Evolutionary conservation across 129 eudicot species (phyloP).

Genomic region (Tagetes patula): DNA sequence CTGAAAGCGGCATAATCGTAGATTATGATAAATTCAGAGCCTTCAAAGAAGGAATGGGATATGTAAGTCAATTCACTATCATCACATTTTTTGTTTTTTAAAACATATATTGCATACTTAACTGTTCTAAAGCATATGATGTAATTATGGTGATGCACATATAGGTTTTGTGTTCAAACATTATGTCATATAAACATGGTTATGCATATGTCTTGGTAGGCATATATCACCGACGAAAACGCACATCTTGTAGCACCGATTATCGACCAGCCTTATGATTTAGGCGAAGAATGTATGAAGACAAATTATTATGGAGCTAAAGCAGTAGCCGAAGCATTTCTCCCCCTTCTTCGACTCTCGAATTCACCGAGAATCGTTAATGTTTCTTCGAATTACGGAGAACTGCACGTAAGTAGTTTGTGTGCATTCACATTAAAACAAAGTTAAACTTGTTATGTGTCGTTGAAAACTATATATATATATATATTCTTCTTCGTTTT

Average conservation of each 20-base stretch:
- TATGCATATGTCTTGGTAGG: constrained; percentile 16
- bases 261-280: constrained; percentile 22
- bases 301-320: constrained; percentile 50
- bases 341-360: constrained; percentile 50
- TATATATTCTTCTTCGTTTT: not conserved
- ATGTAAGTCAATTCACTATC: constrained; percentile 27
- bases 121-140: too few relatives aligned
- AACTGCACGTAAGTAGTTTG: constrained; percentile 33
- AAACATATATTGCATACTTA: too few relatives aligned
- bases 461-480: not conserved
- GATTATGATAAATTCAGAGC: constrained; percentile 29
- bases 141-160: too few relatives aligned
- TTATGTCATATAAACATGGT: not conserved
- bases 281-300: constrained; percentile 40
- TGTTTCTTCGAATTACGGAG: constrained; percentile 35
- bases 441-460: not conserved
- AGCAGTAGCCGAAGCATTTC: constrained; percentile 37
- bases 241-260: constrained; percentile 12
- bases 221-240: constrained; percentile 27
- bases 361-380: constrained; percentile 49
- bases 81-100: not conserved
- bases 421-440: not conserved
- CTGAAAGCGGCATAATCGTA: constrained; percentile 24
- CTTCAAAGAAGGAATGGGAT: constrained; percentile 42
- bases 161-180: too few relatives aligned